These are phyloP conservation scores for Camillea tinctor DNA, from an alignment of 2,329 filamentous ascomycete species.

Conservation along the genomic window DNA sequence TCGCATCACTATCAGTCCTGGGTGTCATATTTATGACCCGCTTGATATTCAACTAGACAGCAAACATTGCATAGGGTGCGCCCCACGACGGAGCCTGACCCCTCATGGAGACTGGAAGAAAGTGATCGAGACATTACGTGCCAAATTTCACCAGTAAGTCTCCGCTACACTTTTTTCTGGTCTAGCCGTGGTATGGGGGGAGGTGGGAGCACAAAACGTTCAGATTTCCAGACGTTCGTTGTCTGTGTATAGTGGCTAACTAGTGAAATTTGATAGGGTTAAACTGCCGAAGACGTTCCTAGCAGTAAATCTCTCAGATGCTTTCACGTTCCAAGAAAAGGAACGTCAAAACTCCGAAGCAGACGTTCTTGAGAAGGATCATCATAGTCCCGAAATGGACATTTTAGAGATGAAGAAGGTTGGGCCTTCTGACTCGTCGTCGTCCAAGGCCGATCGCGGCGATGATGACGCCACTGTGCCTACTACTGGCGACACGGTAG, in stretches of 20 bases:
- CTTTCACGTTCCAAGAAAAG: slow-evolving; percentile 58
- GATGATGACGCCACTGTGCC: slow-evolving; percentile 11
- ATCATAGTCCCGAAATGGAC: slow-evolving; percentile 22
- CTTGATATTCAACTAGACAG: slow-evolving; percentile 95
- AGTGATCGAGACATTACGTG: slow-evolving; percentile 91
- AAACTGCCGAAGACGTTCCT: slow-evolving; percentile 66
- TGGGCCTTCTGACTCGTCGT: slow-evolving; percentile 14
- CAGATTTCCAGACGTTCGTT: not conserved
- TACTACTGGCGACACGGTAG: slow-evolving; percentile 17
- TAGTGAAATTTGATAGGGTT: slow-evolving; percentile 43
- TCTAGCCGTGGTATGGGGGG: slow-evolving; percentile 4
- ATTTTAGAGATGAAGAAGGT: slow-evolving; percentile 26
- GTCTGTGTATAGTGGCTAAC: slow-evolving; percentile 9
- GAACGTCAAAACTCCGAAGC: slow-evolving; percentile 50
- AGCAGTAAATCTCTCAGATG: slow-evolving; percentile 63
- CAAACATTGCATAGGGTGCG: slow-evolving; percentile 93
- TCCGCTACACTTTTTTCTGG: slow-evolving; percentile 7
- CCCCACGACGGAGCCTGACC: slow-evolving; percentile 85
- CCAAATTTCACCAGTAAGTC: slow-evolving; percentile 89
- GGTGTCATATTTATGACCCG: slow-evolving; percentile 94
- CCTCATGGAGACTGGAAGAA: slow-evolving; percentile 93
- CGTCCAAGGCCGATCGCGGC: slow-evolving; percentile 18
- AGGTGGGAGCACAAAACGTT: not conserved
- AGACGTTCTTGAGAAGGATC: slow-evolving; percentile 50
- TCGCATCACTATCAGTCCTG: slow-evolving; percentile 91